A percentile compares a stretch with the other conserved stretches of the same genome.
These are phyloP conservation scores for Wickerhamomyces kurtzmanii DNA, from an alignment of 805 yeast species.

Conservation along the genomic window DNA sequence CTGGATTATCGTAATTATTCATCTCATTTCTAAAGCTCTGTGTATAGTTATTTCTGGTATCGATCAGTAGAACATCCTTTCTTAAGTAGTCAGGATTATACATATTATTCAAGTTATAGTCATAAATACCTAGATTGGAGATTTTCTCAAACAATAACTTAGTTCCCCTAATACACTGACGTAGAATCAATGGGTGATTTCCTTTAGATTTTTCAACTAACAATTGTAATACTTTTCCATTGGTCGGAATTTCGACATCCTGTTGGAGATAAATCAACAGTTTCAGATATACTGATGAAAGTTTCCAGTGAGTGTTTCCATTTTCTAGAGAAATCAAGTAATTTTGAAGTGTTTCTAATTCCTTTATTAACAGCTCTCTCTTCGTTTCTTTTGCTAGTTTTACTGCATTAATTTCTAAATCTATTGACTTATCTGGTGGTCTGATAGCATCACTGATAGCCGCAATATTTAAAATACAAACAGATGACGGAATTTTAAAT, in stretches of 20 bases:
- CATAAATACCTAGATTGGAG: constrained; percentile 31
- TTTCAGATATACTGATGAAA: constrained; percentile 35
- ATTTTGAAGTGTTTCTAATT: constrained; percentile 32
- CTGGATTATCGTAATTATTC: constrained; percentile 33
- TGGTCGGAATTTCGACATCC: constrained; percentile 37
- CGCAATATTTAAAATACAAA: constrained; percentile 40
- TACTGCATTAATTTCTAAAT: constrained; percentile 48
- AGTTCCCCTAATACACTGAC: constrained; percentile 50
- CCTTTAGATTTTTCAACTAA: constrained; percentile 38
- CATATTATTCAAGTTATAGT: constrained; percentile 35
- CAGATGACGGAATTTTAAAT: constrained; percentile 38
- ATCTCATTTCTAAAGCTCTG: constrained; percentile 41
- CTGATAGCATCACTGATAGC: constrained; percentile 30
- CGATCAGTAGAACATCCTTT: constrained; percentile 28
- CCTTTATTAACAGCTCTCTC: constrained; percentile 28
- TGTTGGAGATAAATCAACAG: constrained; percentile 43
- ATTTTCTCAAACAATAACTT: constrained; percentile 40
- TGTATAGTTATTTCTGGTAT: constrained; percentile 31
- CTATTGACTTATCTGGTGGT: constrained; percentile 54
- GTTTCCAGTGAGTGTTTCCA: constrained; percentile 45
- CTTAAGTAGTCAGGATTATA: constrained; percentile 26
- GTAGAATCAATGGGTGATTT: constrained; percentile 62
- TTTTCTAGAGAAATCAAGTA: constrained; percentile 17
- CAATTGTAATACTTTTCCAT: constrained; percentile 27
- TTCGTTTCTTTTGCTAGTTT: constrained; percentile 55